Percentiles rank a stretch among this genome's conserved stretches.
Evolutionary conservation across 2,329 filamentous ascomycete genomes (phyloP).

Genomic region (Niveomyces coronatus): DNA sequence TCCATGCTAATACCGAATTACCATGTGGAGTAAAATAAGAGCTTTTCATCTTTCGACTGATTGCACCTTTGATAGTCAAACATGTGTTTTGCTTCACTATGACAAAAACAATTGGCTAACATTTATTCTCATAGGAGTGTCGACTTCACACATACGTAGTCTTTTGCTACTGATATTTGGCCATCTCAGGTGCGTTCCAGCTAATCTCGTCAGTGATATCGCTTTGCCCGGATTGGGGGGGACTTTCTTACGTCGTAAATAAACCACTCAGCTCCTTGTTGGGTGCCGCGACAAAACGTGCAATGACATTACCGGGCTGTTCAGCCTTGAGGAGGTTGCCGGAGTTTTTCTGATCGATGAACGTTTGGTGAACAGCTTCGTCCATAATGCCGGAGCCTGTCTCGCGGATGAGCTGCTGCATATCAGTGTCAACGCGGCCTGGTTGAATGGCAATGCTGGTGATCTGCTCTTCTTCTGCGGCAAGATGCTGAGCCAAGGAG

Average conservation of each 20-base stretch:
- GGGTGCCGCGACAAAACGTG: conserved; percentile 59
- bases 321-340: conserved; percentile 71
- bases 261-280: conserved; percentile 61
- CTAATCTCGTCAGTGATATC: conserved; percentile 14
- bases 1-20: conserved; percentile 71
- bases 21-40: conserved; percentile 58
- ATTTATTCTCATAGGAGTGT: conserved; percentile 8
- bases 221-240: conserved; percentile 7
- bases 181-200: conserved; percentile 36
- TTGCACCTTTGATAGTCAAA: conserved; percentile 21
- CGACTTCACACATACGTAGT: not conserved
- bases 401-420: conserved; percentile 76
- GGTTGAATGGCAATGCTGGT: conserved; percentile 64
- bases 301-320: conserved; percentile 78
- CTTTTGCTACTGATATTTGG: conserved; percentile 36
- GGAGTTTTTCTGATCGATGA: conserved; percentile 56
- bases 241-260: conserved; percentile 55
- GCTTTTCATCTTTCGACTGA: conserved; percentile 86
- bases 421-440: conserved; percentile 77
- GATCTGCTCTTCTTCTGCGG: conserved; percentile 66
- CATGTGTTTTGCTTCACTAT: conserved; percentile 14
- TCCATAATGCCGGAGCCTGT: conserved; percentile 39
- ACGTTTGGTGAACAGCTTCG: conserved; percentile 51
- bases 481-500: conserved; percentile 63
- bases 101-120: conserved; percentile 13